A percentile compares a stretch with the other conserved stretches of the same genome.
Conservation (phyloP, 345 rosid species). For the Toxicodendron radicans region DNA sequence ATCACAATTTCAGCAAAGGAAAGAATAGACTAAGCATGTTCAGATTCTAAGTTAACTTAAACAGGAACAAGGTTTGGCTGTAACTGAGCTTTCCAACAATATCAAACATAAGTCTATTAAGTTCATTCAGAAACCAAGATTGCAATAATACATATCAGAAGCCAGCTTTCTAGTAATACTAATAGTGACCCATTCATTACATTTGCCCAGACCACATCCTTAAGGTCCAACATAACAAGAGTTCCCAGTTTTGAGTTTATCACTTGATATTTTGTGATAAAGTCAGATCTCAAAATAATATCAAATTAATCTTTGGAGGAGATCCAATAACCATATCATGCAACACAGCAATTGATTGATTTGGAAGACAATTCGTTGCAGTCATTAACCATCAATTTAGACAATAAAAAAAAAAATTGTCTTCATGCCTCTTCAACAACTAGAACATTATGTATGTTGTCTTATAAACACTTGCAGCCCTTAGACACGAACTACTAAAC, state of each 20-base stretch:
- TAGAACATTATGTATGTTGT: neutral
- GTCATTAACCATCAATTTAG: neutral
- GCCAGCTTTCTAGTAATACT: neutral
- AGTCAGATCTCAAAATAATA: too few relatives aligned
- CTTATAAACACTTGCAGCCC: neutral
- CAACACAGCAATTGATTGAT: neutral
- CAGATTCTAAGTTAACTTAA: neutral
- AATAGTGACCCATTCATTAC: neutral
- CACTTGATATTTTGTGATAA: neutral
- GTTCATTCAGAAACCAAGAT: neutral
- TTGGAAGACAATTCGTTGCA: neutral
- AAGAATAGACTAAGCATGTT: neutral
- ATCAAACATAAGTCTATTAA: neutral
- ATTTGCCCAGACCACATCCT: neutral
- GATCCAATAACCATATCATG: neutral
- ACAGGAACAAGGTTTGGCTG: neutral
- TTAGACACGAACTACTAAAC: neutral
- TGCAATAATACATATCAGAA: neutral
- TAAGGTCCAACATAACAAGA: too few relatives aligned
- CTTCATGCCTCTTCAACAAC: neutral
- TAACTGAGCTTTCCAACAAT: neutral
- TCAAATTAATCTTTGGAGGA: neutral
- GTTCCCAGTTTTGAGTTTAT: neutral
- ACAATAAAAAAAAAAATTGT: neutral
- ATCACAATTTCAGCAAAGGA: slow-evolving; percentile 12